Conservation (phyloP, 768 basidiomycete genomes). For the Porpolomopsis calyptriformis region DNA sequence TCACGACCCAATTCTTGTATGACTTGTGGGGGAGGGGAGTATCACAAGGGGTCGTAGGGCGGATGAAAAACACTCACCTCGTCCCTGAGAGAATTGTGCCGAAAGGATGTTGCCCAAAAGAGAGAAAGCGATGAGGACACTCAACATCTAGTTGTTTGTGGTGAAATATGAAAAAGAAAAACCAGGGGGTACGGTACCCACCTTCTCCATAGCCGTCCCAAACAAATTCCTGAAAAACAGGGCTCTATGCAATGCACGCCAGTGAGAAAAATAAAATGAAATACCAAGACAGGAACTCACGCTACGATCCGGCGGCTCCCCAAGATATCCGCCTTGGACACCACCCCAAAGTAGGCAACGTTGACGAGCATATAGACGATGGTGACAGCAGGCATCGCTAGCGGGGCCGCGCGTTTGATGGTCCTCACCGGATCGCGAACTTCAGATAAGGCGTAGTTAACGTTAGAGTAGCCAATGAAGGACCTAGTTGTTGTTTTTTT, state of each 20-base stretch:
- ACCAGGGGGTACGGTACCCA: conserved; percentile 15
- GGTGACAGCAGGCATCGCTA: conserved; percentile 52
- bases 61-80: conserved; percentile 31
- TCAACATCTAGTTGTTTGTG: conserved; percentile 34
- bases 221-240: conserved; percentile 68
- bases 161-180: neutral
- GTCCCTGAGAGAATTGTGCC: conserved; percentile 53
- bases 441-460: conserved; percentile 67
- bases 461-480: conserved; percentile 62
- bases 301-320: conserved; percentile 58
- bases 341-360: conserved; percentile 64
- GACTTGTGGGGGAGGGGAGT: conserved; percentile 27
- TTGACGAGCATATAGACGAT: conserved; percentile 55
- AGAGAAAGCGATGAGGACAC: conserved; percentile 52
- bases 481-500: conserved; percentile 34
- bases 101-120: conserved; percentile 55
- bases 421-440: conserved; percentile 59
- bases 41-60: neutral
- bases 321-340: conserved; percentile 59
- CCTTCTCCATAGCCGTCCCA: conserved; percentile 50
- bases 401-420: conserved; percentile 58
- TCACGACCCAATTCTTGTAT: conserved; percentile 68
- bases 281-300: conserved; percentile 26
- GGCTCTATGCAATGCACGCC: conserved; percentile 34
- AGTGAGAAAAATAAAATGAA: neutral